Evolutionary conservation across 2,329 filamentous ascomycete species (phyloP), one percentile per base, ranked within the genome.

Genomic region (Colletotrichum sp.): DNA sequence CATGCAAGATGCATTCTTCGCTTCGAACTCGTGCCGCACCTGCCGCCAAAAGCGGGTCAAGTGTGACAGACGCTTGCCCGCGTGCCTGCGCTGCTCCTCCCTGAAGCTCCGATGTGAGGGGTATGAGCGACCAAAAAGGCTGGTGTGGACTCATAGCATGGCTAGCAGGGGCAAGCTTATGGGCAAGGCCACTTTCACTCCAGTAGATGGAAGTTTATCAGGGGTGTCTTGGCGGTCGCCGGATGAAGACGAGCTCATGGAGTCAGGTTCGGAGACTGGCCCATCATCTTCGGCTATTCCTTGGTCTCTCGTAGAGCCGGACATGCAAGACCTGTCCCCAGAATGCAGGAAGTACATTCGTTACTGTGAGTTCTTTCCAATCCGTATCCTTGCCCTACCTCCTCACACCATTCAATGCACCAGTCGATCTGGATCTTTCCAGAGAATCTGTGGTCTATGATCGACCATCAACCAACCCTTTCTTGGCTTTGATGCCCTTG

Each of bases 1-100:
- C 72, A 75, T 75, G 72, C 61, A 70, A 36, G 25, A 75, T 44
- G 72, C 34, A 57, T 72, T 64, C 27, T 57, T 39, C 61, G 72
- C 72, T 30, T 57, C 72, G 61, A 72, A 72, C 19, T 75, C 72
- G 19, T 75, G 72, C 72, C 64, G 60, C 44, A 75, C 68, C 8
- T 75, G 72, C 52, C 72, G 72, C 16, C 61, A 75, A 30, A 75
- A 75, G 61, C 72, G 72, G 68, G 68, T 64, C 68, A 75, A 67
- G 36, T 75, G 72, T 52, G 72, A 75, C 52, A 75, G 68, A n/a
- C 72, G 57, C 15, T 55, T 75, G 19, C 72, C 72, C 12, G 36
- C 34, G 11, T 75, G 72, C 27, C 61, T 72, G 16, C 72, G 72
- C 34, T 75, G 72, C 52, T 72, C 68, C 28, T 67, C 68, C 22